Base-by-base conservation (phyloP, 2,329 filamentous ascomycete genomes). In the Nothophaeocryptopus gaeumannii region DNA sequence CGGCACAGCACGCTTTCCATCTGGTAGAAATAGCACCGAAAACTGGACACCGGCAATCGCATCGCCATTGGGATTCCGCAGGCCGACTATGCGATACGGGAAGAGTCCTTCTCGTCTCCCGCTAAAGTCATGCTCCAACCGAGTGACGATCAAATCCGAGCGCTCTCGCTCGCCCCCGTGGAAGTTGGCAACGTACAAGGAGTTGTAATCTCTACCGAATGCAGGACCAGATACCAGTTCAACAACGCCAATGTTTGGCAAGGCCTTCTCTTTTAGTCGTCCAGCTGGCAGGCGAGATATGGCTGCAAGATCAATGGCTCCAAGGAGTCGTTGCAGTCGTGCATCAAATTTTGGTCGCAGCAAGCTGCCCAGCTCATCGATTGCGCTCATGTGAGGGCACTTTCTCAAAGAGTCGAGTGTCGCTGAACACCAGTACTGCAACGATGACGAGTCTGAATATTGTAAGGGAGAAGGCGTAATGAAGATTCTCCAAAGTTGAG, bases 21-120 rank as follows among this genome's bases (percentile, higher is more conserved):
- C 46, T 16, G 35, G 9, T 4, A 55, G 36, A 14, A 57, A 43
- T 4, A 62, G 50, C 16, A 60, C 47, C 5, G 56, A 58, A 26
- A 62, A 62, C 30, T 62, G 59, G 7, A 58, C 59, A n/a, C 52
- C 58, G 11, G 44, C 59, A 26, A 58, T 48, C 12, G 58, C 59
- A 5, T 40, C 30, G 13, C 53, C 58, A 30, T 47, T 9, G n/a
- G 32, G 26, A 40, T 58, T 54, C 36, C 56, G 50, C 15, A 60
- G 42, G 5, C 59, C 59, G 16, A 60, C 36, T 15, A 62, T 40
- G 20, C 50, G 50, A 33, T 56, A 62, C 8, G 59, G 54, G 10
- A 51, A 42, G 5, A 58, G 43, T 9, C 42, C 46, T 12, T 45
- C 40, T 2, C 58, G 47, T 40, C 39, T 16, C 12, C 48, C 53